Evolutionary conservation across 495 filamentous ascomycete genomes (phyloP).

Genomic region (Penicillium maclennaniae): DNA sequence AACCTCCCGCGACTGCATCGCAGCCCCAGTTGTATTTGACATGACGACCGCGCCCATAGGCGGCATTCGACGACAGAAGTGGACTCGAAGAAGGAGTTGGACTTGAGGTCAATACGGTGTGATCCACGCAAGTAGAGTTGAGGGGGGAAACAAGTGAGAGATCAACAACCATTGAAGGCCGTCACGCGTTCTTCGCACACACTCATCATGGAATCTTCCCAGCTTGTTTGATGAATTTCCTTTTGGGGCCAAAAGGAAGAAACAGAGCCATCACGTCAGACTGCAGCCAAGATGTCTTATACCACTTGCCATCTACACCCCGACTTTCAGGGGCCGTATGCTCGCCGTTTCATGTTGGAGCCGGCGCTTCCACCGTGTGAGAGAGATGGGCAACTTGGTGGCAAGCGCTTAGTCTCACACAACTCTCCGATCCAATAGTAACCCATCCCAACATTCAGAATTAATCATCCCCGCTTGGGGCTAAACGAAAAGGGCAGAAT

Average conservation of each 20-base stretch:
- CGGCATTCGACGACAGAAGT: no score
- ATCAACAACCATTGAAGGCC: not conserved
- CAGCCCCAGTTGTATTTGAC: slow-evolving; percentile 2
- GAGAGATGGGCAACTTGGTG: not conserved
- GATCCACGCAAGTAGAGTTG: not conserved
- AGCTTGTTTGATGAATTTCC: not conserved
- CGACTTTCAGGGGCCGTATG: not conserved
- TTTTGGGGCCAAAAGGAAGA: not conserved
- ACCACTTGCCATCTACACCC: not conserved
- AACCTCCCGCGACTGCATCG: not conserved
- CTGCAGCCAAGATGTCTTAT: not conserved
- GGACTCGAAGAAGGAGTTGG: not conserved
- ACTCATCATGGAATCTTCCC: not conserved
- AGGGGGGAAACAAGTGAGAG: not conserved
- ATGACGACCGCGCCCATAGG: slow-evolving; percentile 13
- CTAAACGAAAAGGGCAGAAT: not conserved
- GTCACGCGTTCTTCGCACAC: not conserved
- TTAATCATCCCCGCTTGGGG: not conserved
- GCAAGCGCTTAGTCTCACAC: not conserved
- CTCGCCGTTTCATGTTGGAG: not conserved
- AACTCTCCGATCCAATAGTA: not conserved
- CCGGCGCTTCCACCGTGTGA: slow-evolving; percentile 1
- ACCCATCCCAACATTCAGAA: not conserved
- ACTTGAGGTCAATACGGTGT: not conserved
- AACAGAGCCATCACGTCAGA: slow-evolving; percentile 26